Base-by-base conservation (phyloP, 2,329 filamentous ascomycete species). In the Fusarium nematophilum region DNA sequence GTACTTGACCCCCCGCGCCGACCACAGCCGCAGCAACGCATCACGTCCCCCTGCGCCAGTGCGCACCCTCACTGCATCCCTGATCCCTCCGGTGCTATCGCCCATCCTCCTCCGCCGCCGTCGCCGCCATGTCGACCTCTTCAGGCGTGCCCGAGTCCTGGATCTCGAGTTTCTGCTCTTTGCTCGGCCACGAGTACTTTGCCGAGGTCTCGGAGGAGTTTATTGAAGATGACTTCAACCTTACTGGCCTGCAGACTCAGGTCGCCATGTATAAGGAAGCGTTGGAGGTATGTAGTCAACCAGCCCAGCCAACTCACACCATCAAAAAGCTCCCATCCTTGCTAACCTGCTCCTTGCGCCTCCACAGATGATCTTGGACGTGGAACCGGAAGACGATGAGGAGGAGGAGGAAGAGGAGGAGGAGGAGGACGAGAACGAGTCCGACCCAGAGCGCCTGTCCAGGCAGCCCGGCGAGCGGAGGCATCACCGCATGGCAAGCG, bases 251-350 rank as follows among this genome's bases (percentile, higher is more conserved):
- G 70, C 93, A 97, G 77, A 91, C 89, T 57, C 94, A 98, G 79
- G 95, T 99, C 46, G 90, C 92, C 63, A 97, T 97, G 91, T 99
- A 99, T 78, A 99, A 98, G 78, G 95, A 99, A 79, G 95, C 95
- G 10, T 81, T 99, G 62, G 95, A 99, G 82, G 86, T 89, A 78
- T 45, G 70, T 59, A 18, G 30, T 5, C 25, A 33, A 23, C 26
- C 29, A 40, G 38, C 37, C 11, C 13, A 10, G 13, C 13, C 27
- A 9, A 6, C 6, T 36, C 18, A 5, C 13, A n/a, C 26, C 25
- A 52, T 38, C 9, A 13, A 47, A 17, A 31, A 30, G 6, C 6
- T 31, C n/a, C 36, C 21, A 21, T 6, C 21, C 10, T 56, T 42
- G 42, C 61, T 62, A 37, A 59, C 49, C 25, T 36, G 25, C 21